phyloP scores from a whole-genome alignment of 345 rosid species.

The Eucalyptus microcorys region DNA sequence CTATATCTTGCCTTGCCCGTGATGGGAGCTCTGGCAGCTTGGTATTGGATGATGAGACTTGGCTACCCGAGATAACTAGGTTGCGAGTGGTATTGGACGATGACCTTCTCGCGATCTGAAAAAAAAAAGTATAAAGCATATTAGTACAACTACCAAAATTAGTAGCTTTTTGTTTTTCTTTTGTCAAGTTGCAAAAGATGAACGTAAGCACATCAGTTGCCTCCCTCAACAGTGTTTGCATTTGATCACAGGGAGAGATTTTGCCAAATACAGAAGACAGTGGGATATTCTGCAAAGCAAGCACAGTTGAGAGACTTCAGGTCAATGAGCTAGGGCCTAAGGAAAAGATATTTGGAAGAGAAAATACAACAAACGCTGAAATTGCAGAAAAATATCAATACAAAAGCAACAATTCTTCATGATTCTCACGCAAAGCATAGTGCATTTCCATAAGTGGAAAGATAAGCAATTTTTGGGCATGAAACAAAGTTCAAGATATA shows the following conservation, averaged over 20 bases:
- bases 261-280: not conserved
- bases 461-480: not conserved
- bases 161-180: not conserved
- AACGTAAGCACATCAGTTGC: not conserved
- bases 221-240: not conserved
- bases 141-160: not conserved
- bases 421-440: not conserved
- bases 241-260: not conserved
- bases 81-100: not conserved
- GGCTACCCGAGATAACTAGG: not conserved
- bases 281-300: not conserved
- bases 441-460: not conserved
- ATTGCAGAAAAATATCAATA: not conserved
- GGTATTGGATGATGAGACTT: not conserved
- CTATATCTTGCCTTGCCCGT: too few species aligned
- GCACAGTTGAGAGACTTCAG: not conserved
- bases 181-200: not conserved
- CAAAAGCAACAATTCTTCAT: not conserved
- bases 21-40: too few species aligned
- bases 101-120: too few species aligned
- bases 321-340: not conserved
- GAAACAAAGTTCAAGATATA: not conserved
- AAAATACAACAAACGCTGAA: not conserved
- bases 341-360: not conserved
- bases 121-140: not conserved